These are phyloP conservation scores for Metschnikowia noctiluminum DNA, from an alignment of 805 yeast species.

Conservation along the genomic window DNA sequence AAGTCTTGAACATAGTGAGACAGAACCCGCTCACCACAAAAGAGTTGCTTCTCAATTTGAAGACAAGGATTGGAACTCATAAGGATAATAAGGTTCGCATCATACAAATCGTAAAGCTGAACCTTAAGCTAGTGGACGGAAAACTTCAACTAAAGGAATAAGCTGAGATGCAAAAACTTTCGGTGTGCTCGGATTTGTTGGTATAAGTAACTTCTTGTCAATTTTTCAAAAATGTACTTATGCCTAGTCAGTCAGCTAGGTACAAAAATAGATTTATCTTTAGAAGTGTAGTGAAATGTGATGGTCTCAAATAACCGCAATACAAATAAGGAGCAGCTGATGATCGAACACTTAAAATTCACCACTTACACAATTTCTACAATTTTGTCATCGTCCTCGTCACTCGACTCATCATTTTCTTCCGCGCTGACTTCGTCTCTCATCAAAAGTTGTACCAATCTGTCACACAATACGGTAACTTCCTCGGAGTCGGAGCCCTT, in stretches of 20 bases:
- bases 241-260: too few species aligned
- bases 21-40: constrained; percentile 58
- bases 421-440: constrained; percentile 59
- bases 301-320: too few species aligned
- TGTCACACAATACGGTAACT: constrained; percentile 70
- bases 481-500: constrained; percentile 43
- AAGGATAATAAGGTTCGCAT: constrained; percentile 61
- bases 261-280: too few species aligned
- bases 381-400: constrained; percentile 47
- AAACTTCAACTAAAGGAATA: constrained; percentile 37
- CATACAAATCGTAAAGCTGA: constrained; percentile 53
- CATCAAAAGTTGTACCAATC: constrained; percentile 86
- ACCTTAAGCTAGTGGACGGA: constrained; percentile 53
- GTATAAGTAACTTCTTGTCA: too few species aligned
- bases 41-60: constrained; percentile 58
- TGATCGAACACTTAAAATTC: too few species aligned
- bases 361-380: constrained; percentile 45
- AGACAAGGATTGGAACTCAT: constrained; percentile 59
- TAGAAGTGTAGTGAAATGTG: too few species aligned
- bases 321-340: too few species aligned
- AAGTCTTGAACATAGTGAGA: constrained; percentile 61
- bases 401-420: constrained; percentile 32
- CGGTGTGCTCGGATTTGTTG: background rate
- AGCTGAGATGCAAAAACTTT: background rate
- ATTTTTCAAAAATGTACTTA: too few species aligned